Base-by-base conservation (phyloP, 306 rosid species). In the Parietaria judaica region DNA sequence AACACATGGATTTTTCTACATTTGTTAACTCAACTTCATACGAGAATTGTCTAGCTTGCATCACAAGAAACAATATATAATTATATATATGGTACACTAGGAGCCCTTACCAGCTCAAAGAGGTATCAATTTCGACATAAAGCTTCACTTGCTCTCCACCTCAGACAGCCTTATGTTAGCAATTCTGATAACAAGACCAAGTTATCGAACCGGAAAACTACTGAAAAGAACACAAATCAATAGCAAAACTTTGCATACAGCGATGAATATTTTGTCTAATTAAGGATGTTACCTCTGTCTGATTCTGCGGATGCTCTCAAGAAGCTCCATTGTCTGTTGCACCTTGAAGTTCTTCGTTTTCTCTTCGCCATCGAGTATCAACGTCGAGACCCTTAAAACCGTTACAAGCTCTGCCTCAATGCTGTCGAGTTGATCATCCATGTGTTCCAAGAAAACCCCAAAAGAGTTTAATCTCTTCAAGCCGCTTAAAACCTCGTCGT, bases 341-440 rank as follows among this genome's bases (percentile, higher is more conserved):
- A 84, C 83, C 79, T 79, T 88, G 46, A 70, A 75, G 68, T 82
- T 79, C 46, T 79, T 80, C 58, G 77, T 68, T 67, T 82, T 84
- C 58, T 82, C 87, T 61, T 75, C 83, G 54, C 74, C 49, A 60
- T 78, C 82, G 14, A 80, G 72, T 55, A 84, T 61, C 70, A 88
- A 68, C 35, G 83, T 68, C 58, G 96, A 92, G 67, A 77, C 84
- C 66, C 78, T 82, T 74, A 86, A 68, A 62, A 86, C 64, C 56
- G 85, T 64, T 45, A 79, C 69, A 53, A 92, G 94, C 74, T 88
- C 85, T 41, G 76, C 80, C 78, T 92, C 95, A 58, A 86, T 88
- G 73, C 70, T 79, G 51, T 71, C 41, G 16, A 92, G 88, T 58
- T 84, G 86, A 60, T 70, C 60, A 74, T 86, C 95, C 57, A 88